Evolutionary conservation across 2,329 filamentous ascomycete genomes (phyloP).

Genomic region (Ceratocystis huliohia): DNA sequence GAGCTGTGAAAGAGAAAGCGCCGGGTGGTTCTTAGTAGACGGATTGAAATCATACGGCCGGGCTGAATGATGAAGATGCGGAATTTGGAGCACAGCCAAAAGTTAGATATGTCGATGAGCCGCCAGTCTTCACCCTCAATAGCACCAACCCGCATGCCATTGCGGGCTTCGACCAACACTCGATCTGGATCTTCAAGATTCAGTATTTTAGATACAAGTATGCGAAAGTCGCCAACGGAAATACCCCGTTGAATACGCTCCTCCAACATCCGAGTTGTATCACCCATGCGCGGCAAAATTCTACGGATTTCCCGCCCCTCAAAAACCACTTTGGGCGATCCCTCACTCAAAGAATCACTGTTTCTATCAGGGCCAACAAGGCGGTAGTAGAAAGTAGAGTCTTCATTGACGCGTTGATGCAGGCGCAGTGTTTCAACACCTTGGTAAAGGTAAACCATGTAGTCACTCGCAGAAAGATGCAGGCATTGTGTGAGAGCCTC

Average conservation of each 20-base stretch:
- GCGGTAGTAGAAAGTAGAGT: constrained; percentile 14
- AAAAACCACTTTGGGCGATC: background rate
- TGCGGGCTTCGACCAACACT: constrained; percentile 16
- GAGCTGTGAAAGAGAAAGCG: constrained; percentile 17
- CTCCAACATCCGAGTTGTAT: background rate
- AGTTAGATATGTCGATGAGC: constrained; percentile 12
- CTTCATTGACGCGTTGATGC: constrained; percentile 15
- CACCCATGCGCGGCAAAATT: background rate
- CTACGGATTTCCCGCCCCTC: background rate
- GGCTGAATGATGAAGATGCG: constrained; percentile 10
- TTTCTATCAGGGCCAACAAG: constrained; percentile 10
- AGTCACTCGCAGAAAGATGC: constrained; percentile 10
- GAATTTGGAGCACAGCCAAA: constrained; percentile 19
- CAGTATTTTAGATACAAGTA: constrained; percentile 5
- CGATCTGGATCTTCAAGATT: constrained; percentile 16
- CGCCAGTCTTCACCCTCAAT: constrained; percentile 19
- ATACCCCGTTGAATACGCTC: constrained; percentile 3
- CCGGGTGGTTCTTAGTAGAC: constrained; percentile 8
- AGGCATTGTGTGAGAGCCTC: constrained; percentile 11
- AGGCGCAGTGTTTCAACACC: constrained; percentile 7
- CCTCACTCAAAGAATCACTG: background rate
- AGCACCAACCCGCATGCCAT: constrained; percentile 16
- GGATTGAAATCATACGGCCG: constrained; percentile 9
- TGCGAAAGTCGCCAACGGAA: constrained; percentile 14
- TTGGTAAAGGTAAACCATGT: constrained; percentile 14